Percentiles rank a stretch among this genome's conserved stretches.
Conservation (phyloP, 2,329 filamentous ascomycete genomes). For the Pseudopyricularia javanii region DNA sequence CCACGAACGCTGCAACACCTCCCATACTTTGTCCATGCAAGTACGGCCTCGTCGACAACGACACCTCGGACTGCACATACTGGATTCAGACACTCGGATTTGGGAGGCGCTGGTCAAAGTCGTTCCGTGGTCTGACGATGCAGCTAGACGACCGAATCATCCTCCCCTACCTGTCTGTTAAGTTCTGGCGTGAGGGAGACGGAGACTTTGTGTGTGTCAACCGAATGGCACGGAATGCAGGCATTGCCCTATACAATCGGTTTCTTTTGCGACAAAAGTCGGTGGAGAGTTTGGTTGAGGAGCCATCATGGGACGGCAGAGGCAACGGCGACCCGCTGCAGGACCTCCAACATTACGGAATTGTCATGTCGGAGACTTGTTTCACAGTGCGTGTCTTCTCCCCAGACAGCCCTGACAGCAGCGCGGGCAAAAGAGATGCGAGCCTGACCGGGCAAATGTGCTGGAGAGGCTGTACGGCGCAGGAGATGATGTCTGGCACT, state of each 20-base stretch:
- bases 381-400: background rate
- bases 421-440: no score
- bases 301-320: background rate
- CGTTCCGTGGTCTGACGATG: background rate
- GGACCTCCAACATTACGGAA: background rate
- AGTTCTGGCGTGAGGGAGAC: background rate
- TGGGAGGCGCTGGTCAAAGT: background rate
- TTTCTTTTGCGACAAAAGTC: background rate
- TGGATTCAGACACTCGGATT: constrained; percentile 1
- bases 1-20: background rate
- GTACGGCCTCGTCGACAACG: background rate
- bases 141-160: background rate
- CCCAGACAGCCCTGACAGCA: background rate
- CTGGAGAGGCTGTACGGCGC: background rate
- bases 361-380: background rate
- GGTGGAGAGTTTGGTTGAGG: background rate
- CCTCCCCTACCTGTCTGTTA: background rate
- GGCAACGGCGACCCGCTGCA: background rate
- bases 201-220: background rate
- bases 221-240: background rate
- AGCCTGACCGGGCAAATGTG: background rate
- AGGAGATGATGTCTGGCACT: background rate
- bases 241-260: background rate
- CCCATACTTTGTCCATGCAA: background rate
- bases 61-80: background rate